phyloP scores from a whole-genome alignment of 176 grass and related monocot genomes.

The Cenchrus purpureus region DNA sequence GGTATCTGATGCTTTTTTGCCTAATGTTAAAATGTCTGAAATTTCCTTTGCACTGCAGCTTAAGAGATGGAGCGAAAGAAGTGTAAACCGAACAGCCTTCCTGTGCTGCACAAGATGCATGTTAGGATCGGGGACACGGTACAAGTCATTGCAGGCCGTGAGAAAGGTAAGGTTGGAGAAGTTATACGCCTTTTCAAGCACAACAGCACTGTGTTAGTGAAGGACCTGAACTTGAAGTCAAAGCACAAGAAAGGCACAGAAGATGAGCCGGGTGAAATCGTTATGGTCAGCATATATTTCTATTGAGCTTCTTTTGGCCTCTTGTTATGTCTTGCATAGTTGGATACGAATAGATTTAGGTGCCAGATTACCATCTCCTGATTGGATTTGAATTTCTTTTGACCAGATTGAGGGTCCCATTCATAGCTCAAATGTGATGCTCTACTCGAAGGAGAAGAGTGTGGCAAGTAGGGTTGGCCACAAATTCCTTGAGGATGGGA shows the following conservation, averaged over 20 bases:
- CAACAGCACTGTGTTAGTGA: slow-evolving; percentile 90
- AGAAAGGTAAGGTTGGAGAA: slow-evolving; percentile 93
- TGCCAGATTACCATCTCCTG: slow-evolving; percentile 3
- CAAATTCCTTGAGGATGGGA: slow-evolving; percentile 83
- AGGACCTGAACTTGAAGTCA: slow-evolving; percentile 93
- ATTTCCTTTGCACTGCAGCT: slow-evolving; percentile 54
- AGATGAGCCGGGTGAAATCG: slow-evolving; percentile 86
- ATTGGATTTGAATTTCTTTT: slow-evolving; percentile 8
- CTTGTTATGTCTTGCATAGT: not conserved
- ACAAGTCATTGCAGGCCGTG: slow-evolving; percentile 81
- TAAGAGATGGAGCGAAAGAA: slow-evolving; percentile 90
- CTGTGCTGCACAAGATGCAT: slow-evolving; percentile 92
- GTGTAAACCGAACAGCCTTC: slow-evolving; percentile 92
- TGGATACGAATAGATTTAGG: slow-evolving; percentile 9
- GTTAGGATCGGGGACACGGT: slow-evolving; percentile 90
- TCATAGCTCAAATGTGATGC: slow-evolving; percentile 98
- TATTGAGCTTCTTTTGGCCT: not conserved
- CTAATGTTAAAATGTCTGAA: not conserved
- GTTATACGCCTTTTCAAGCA: slow-evolving; percentile 71
- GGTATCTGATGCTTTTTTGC: not conserved
- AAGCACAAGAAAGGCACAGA: slow-evolving; percentile 94
- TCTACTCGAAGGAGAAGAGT: slow-evolving; percentile 86
- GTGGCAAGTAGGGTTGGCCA: slow-evolving; percentile 84
- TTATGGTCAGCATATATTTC: slow-evolving; percentile 60
- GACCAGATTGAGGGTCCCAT: slow-evolving; percentile 84